Base-by-base conservation (phyloP, 106 monocot species). In the Dioscorea zingiberensis region DNA sequence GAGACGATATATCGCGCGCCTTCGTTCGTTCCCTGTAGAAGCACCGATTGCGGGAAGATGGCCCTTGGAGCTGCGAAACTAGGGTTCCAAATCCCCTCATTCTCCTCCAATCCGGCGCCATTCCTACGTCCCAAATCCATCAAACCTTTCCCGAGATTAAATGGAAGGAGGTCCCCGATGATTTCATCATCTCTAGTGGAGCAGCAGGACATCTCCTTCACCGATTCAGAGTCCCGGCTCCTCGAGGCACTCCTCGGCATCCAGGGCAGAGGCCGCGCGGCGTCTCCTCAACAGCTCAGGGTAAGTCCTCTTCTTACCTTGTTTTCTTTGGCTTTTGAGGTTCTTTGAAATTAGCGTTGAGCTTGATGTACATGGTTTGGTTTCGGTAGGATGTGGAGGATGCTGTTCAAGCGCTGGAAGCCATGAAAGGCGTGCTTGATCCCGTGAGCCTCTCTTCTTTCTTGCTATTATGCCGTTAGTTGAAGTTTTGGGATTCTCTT, bases 231-330 rank as follows among this genome's bases (percentile, higher is more conserved):
- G 68, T 27, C 72, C 26, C 65, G 24, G 1, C 84, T 91, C n/a
- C 15, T 86, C 68, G 86, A 91, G 26, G 83, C 79, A 32, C 81
- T 91, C 19, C 60, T 91, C 6, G 91, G 91, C 14, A 74, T 86
- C 55, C 86, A 91, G 56, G 91, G 91, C 5, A 75, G 91, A 65
- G 91, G 91, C 18, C 81, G 86, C 12, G 68, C 83, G 45, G 86
- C 84, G 1, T 68, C 74, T 51, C 48, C 80, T 8, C 63, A 66
- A 49, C 91, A 84, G 71, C 76, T 91, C 67, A 74, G 86, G 81
- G 86, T 59, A 74, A 76, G 21, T 21, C 25, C 26, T 13, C 48
- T 69, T 26, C 23, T 21, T 21, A 23, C 18, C 29, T 54, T 21
- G 21, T 27, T 59, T 15, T 38, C 64, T 53, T 27, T 62, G 21